Conservation (phyloP, 495 filamentous ascomycete species). For the Schizothecium vesticola region DNA sequence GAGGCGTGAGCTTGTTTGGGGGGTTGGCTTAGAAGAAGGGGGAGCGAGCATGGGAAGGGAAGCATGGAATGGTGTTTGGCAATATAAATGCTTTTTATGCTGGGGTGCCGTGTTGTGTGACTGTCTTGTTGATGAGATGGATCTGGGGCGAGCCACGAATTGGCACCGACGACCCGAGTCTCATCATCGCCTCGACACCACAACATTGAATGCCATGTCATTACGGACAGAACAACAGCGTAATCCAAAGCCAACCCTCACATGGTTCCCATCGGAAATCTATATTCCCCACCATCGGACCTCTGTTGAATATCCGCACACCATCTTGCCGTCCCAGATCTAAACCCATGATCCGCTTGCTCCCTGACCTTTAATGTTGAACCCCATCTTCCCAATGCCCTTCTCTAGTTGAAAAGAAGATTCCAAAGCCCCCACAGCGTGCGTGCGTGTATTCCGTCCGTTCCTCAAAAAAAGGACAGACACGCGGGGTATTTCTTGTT, state of each 20-base stretch:
- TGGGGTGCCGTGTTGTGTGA: background rate
- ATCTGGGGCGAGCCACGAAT: too few relatives aligned
- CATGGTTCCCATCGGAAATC: background rate
- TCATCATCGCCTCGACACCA: background rate
- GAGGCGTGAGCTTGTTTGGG: slow-evolving; percentile 39
- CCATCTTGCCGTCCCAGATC: background rate
- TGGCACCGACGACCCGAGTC: too few relatives aligned
- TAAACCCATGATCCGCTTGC: background rate
- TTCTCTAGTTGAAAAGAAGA: slow-evolving; percentile 9
- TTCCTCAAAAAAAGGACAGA: background rate
- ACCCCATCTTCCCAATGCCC: background rate
- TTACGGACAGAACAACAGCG: background rate
- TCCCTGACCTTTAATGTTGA: background rate
- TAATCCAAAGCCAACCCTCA: background rate
- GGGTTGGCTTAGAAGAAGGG: background rate
- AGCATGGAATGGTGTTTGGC: background rate
- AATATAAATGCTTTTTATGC: background rate
- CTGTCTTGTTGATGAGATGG: background rate
- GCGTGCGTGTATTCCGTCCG: too few relatives aligned
- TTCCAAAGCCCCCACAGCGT: background rate
- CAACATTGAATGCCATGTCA: background rate
- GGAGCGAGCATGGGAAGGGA: background rate
- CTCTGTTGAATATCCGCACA: background rate
- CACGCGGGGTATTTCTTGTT: slow-evolving; percentile 5
- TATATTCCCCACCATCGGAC: background rate